These are phyloP conservation scores for Volutella citrinella DNA, from an alignment of 2,329 filamentous ascomycete genomes.

Conservation along the genomic window DNA sequence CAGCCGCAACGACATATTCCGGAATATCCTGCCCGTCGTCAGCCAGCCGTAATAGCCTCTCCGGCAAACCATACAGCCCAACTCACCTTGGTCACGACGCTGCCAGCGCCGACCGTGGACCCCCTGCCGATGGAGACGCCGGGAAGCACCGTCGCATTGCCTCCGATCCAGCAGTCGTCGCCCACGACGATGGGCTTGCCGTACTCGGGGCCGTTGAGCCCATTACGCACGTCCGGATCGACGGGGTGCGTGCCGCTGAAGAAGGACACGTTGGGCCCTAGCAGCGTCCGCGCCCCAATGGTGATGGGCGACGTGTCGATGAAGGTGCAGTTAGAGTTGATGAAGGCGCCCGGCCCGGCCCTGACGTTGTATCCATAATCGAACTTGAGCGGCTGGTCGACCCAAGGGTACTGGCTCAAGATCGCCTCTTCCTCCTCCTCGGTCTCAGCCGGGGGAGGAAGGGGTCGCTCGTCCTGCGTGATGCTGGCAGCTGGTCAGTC, in stretches of 20 bases:
- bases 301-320: slow-evolving; percentile 74
- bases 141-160: slow-evolving; percentile 45
- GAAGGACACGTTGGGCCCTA: slow-evolving; percentile 76
- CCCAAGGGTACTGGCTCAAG: slow-evolving; percentile 63
- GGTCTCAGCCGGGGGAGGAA: slow-evolving; percentile 60
- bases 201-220: slow-evolving; percentile 69
- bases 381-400: slow-evolving; percentile 66
- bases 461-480: slow-evolving; percentile 55
- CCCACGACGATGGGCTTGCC: slow-evolving; percentile 60
- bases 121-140: slow-evolving; percentile 52
- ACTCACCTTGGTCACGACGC: slow-evolving; percentile 48
- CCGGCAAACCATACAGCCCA: too few species aligned
- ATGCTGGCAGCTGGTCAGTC: too few species aligned
- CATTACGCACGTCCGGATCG: slow-evolving; percentile 71
- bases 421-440: slow-evolving; percentile 62
- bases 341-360: slow-evolving; percentile 64
- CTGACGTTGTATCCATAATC: slow-evolving; percentile 78
- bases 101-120: slow-evolving; percentile 46
- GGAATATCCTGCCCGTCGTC: too few species aligned
- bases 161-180: slow-evolving; percentile 55
- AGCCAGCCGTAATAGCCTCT: too few species aligned
- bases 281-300: slow-evolving; percentile 72
- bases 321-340: slow-evolving; percentile 73
- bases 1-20: too few species aligned
- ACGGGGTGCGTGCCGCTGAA: slow-evolving; percentile 75